Evolutionary conservation across 768 basidiomycete genomes (phyloP).

Genomic region (Phanerochaete sordida): DNA sequence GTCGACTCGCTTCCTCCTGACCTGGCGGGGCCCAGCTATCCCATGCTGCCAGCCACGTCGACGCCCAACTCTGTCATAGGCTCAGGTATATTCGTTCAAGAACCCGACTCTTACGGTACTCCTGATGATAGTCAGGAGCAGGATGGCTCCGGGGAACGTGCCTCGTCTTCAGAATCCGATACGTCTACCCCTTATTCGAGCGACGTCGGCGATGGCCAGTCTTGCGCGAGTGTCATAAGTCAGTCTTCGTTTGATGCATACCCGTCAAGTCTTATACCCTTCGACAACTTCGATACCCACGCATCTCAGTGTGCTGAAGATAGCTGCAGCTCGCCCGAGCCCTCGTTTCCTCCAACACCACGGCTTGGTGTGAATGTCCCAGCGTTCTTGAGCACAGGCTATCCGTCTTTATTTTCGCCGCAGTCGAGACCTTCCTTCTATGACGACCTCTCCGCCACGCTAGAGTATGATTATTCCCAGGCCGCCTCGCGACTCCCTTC

Average conservation of each 20-base stretch:
- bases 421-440: background rate
- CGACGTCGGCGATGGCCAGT: background rate
- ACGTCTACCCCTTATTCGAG: background rate
- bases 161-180: background rate
- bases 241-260: background rate
- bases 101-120: background rate
- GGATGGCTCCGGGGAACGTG: background rate
- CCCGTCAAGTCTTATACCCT: background rate
- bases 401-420: background rate
- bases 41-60: background rate
- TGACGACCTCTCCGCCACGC: constrained; percentile 9
- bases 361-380: background rate
- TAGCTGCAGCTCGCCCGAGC: constrained; percentile 8
- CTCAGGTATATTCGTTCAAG: background rate
- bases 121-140: background rate
- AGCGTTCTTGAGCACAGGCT: background rate
- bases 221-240: background rate
- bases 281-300: constrained; percentile 1
- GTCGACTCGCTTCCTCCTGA: background rate
- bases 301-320: background rate
- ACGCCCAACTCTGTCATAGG: background rate
- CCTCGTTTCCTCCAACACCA: constrained; percentile 4
- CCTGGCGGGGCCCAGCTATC: background rate
- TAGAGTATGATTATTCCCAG: constrained; percentile 24
- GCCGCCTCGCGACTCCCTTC: constrained; percentile 16